Conservation (phyloP, 202 grass and related monocot species). For the Tripidium arundinaceum region DNA sequence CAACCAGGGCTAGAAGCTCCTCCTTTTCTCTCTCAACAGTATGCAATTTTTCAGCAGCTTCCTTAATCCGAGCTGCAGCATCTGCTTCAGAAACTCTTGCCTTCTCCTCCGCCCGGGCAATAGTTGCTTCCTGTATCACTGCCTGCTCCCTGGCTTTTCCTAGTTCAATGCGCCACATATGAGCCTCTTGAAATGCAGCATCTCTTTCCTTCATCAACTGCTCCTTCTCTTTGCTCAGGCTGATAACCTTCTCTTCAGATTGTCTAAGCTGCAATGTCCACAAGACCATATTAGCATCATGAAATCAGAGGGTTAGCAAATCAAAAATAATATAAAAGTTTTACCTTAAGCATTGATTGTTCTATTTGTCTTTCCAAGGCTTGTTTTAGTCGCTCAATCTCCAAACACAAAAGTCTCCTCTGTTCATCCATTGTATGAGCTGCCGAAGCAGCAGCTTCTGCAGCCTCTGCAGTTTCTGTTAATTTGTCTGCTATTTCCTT, state of each 20-base stretch:
- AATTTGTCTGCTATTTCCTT: slow-evolving; percentile 88
- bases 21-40: no score
- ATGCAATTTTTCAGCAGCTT: no score
- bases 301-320: not conserved
- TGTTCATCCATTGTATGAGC: slow-evolving; percentile 82
- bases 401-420: slow-evolving; percentile 52
- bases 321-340: not conserved
- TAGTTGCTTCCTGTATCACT: no score
- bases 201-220: no score
- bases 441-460: slow-evolving; percentile 76
- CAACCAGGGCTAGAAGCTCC: no score
- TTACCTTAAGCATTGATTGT: slow-evolving; percentile 63
- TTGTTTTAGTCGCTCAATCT: slow-evolving; percentile 64
- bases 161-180: no score
- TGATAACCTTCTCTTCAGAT: slow-evolving; percentile 73
- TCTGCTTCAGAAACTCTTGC: no score
- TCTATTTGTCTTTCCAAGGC: slow-evolving; percentile 70
- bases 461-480: slow-evolving; percentile 82
- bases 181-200: no score
- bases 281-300: slow-evolving; percentile 11
- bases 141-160: no score
- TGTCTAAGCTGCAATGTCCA: slow-evolving; percentile 55
- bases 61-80: no score
- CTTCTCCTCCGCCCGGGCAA: no score
- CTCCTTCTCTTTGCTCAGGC: no score